Evolutionary conservation across 176 grass and related monocot genomes (phyloP), one percentile per base, ranked within the genome.

Genomic region (Poa pratensis): DNA sequence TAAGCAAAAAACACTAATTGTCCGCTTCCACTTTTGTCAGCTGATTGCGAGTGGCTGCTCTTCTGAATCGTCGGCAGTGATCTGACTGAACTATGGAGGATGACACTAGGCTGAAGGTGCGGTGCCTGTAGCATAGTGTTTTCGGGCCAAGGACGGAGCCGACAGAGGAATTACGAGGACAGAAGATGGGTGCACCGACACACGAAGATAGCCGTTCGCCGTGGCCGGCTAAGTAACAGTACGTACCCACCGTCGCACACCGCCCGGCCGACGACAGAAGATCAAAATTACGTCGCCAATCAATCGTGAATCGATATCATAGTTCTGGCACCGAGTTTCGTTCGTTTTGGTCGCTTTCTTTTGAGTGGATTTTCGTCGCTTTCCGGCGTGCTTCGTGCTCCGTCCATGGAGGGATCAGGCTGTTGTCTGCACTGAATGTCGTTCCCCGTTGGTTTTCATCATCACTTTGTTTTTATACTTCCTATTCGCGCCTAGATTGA

Each of bases 291-390:
- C 57, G 57, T n/a, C 57, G 5, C n/a, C n/a, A 60, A 37, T 3
- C 19, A 51, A 17, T n/a, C 12, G 59, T 32, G 46, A 60, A 23
- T 11, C 57, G 57, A 30, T 24, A 0, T 17, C 72, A 34, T 37
- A 46, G 46, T 80, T 34, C 23, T 18, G 24, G 81, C 75, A 80
- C 35, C 68, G 87, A 80, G 35, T 80, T 83, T 28, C 40, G 49
- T 12, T 18, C 22, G 28, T 70, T 74, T 10, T 40, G 23, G 67
- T 75, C 20, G 59, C 76, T 74, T 55, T 2, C 19, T 20, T 20
- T 60, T 23, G 9, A 60, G 57, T 60, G n/a, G n/a, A 23, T 11
- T 60, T 24, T 67, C 34, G 28, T 35, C 18, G 22, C 63, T 85
- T 84, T 45, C 37, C 43, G 14, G 3, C 19, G 34, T 46, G 18